Evolutionary conservation across 305 asterid genomes (phyloP).

Genomic region (Solanum hybrid): DNA sequence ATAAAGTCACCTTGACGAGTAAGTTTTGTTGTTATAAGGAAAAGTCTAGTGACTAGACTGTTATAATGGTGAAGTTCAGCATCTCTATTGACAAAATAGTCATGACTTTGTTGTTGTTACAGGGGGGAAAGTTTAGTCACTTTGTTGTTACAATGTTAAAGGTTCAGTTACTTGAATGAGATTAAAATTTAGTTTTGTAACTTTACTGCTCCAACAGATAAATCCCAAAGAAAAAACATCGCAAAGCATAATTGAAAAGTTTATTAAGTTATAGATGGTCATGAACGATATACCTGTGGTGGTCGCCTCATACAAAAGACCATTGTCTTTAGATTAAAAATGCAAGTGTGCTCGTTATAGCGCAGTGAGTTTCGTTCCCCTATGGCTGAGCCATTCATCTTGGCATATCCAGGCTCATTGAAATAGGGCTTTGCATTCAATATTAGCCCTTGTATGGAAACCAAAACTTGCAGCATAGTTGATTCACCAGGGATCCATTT

Average conservation of each 20-base stretch:
- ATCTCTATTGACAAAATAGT: background rate
- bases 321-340: constrained; percentile 65
- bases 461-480: constrained; percentile 79
- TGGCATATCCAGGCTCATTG: constrained; percentile 84
- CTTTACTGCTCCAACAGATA: background rate
- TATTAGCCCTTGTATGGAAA: constrained; percentile 87
- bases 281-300: constrained; percentile 51
- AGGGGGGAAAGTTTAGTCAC: background rate
- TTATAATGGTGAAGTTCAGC: background rate
- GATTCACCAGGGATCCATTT: constrained; percentile 72
- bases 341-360: constrained; percentile 58
- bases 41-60: background rate
- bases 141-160: background rate
- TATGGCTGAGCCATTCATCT: constrained; percentile 23
- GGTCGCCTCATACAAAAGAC: constrained; percentile 66
- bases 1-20: background rate
- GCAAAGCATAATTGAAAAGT: background rate
- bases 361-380: constrained; percentile 51
- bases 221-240: background rate
- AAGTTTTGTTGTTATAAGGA: background rate
- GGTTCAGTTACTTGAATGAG: background rate
- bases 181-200: background rate
- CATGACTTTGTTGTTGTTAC: background rate
- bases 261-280: background rate
- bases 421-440: constrained; percentile 75